Conservation (phyloP, 306 rosid species). For the Gastrolobium bilobum region DNA sequence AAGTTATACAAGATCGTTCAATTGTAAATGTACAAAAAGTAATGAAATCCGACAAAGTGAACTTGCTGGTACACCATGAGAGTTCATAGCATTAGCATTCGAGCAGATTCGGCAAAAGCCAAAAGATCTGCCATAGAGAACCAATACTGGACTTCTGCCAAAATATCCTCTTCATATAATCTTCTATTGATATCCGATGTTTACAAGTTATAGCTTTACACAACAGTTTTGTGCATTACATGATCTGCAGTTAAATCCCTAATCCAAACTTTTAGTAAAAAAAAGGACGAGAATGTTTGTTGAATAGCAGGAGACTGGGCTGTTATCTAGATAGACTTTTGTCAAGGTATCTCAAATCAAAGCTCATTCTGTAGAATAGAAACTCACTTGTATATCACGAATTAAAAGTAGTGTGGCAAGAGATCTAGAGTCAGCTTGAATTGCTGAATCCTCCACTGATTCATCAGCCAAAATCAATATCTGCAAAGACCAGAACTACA, state of each 20-base stretch:
- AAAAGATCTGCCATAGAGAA: conserved; percentile 25
- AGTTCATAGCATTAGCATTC: conserved; percentile 22
- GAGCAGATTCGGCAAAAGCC: not conserved
- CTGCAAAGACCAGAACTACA: conserved; percentile 56
- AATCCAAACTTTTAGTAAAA: too few species aligned
- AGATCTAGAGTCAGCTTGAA: conserved; percentile 98
- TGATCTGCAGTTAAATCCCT: conserved; percentile 1
- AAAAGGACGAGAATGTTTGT: conserved; percentile 4
- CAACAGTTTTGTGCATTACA: conserved; percentile 20
- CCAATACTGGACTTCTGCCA: not conserved
- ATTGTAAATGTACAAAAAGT: conserved; percentile 12
- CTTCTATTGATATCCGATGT: conserved; percentile 26
- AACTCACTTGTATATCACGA: conserved; percentile 90
- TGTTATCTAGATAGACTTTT: conserved; percentile 7
- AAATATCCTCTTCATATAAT: conserved; percentile 16
- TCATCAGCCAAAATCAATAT: conserved; percentile 93
- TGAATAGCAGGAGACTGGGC: not conserved
- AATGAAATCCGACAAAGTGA: conserved; percentile 3
- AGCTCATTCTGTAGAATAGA: conserved; percentile 30
- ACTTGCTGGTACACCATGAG: conserved; percentile 4
- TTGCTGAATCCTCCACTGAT: conserved; percentile 96
- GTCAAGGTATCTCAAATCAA: conserved; percentile 13
- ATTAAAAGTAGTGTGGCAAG: conserved; percentile 91
- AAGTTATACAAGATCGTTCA: conserved; percentile 9
- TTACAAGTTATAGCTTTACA: conserved; percentile 33